Conservation (phyloP, 1,139 yeast genomes). For the Debaryomyces udenii region DNA sequence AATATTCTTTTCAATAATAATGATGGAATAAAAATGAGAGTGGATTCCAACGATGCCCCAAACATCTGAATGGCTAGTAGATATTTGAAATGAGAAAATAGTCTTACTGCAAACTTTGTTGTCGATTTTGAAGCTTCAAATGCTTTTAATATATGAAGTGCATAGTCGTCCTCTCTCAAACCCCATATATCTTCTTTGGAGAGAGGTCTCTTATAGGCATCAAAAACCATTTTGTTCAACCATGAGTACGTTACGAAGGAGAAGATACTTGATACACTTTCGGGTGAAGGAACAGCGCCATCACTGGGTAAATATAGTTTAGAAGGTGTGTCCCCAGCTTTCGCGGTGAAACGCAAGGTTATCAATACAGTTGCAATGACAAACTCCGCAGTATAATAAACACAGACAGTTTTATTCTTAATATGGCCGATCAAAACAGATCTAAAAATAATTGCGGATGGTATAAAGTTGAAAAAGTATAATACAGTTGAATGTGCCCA, state of each 20-base stretch:
- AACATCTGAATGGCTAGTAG: constrained; percentile 66
- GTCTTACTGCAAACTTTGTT: constrained; percentile 56
- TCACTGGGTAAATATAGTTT: constrained; percentile 53
- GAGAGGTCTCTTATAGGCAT: constrained; percentile 62
- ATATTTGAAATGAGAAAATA: constrained; percentile 63
- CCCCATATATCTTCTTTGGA: constrained; percentile 80
- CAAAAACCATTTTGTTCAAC: constrained; percentile 71
- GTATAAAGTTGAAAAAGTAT: constrained; percentile 55
- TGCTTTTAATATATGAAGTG: constrained; percentile 63
- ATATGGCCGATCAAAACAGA: constrained; percentile 60
- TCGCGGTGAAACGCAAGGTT: constrained; percentile 61
- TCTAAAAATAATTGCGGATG: constrained; percentile 60
- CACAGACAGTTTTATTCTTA: constrained; percentile 23
- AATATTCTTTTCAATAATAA: constrained; percentile 73
- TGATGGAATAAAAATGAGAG: constrained; percentile 77
- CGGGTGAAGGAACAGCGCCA: constrained; percentile 73
- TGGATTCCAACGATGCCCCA: constrained; percentile 71
- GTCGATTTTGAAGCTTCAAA: constrained; percentile 55
- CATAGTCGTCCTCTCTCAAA: constrained; percentile 76
- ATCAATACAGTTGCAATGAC: constrained; percentile 46
- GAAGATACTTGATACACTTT: constrained; percentile 64
- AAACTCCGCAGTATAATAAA: constrained; percentile 54
- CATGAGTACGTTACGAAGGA: constrained; percentile 71
- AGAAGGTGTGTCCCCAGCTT: constrained; percentile 64
- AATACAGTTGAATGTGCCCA: constrained; percentile 72